Evolutionary conservation across 1,284 basidiomycete species (phyloP).

Genomic region (Malassezia slooffiae): DNA sequence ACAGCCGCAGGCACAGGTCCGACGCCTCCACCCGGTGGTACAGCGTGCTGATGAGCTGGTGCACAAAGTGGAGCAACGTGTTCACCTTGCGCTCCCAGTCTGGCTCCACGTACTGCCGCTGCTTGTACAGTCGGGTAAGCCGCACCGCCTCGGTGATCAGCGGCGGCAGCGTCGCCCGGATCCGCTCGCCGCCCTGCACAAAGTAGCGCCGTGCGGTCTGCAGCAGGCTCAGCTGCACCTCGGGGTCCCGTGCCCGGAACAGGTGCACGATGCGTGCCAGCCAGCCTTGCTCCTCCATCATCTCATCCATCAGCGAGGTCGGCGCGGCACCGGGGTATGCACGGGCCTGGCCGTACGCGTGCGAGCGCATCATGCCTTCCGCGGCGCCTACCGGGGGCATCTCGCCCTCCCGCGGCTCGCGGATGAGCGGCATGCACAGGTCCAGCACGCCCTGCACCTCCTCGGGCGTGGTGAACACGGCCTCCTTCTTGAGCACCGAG

Average conservation of each 20-base stretch:
- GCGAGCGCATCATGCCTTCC: no score
- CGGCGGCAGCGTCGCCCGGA: constrained; percentile 40
- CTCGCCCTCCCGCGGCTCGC: constrained; percentile 37
- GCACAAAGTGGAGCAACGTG: constrained; percentile 42
- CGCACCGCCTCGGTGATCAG: constrained; percentile 36
- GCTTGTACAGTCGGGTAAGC: constrained; percentile 41
- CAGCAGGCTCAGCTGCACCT: constrained; percentile 40
- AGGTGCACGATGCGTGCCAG: constrained; percentile 43
- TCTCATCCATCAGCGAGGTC: constrained; percentile 27
- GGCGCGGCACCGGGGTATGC: no score
- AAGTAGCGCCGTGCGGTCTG: constrained; percentile 40
- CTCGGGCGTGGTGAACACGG: constrained; percentile 38
- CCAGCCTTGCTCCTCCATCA: constrained; percentile 43
- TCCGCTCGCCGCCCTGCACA: constrained; percentile 38
- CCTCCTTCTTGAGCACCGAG: constrained; percentile 39
- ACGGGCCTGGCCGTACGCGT: no score
- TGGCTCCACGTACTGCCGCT: constrained; percentile 23
- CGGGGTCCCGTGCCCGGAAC: constrained; percentile 36
- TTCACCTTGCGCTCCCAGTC: constrained; percentile 40
- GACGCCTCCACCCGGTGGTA: constrained; percentile 44
- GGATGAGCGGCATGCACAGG: constrained; percentile 35
- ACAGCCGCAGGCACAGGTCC: constrained; percentile 37
- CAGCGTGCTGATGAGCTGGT: constrained; percentile 41
- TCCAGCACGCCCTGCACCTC: constrained; percentile 43
- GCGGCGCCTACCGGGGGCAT: no score